phyloP scores from a whole-genome alignment of 495 filamentous ascomycete species.

The Barbatosphaeria neglecta region DNA sequence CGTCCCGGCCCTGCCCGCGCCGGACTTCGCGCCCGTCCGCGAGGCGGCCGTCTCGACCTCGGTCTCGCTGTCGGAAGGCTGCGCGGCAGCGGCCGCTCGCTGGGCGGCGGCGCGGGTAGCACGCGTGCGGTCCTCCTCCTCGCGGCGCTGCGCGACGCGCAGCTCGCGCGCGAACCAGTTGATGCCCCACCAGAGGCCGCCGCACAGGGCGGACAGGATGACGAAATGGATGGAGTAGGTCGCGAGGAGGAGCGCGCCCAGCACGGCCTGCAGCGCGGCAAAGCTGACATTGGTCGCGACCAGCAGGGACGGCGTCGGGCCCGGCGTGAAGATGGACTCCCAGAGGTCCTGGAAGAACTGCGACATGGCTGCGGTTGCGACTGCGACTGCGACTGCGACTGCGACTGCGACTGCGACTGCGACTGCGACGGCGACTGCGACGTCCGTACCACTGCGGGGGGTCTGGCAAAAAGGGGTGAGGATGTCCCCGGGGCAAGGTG shows the following conservation, averaged over 20 bases:
- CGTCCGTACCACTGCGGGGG: too few species aligned
- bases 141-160: conserved; percentile 45
- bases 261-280: conserved; percentile 66
- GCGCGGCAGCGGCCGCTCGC: conserved; percentile 1
- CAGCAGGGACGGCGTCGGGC: conserved; percentile 75
- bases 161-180: conserved; percentile 94
- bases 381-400: too few species aligned
- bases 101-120: conserved; percentile 18
- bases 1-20: conserved; percentile 1
- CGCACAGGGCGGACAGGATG: conserved; percentile 64
- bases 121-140: conserved; percentile 49
- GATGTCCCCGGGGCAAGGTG: too few species aligned
- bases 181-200: conserved; percentile 78
- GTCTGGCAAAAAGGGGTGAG: too few species aligned
- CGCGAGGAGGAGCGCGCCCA: conserved; percentile 62
- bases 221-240: conserved; percentile 86
- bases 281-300: conserved; percentile 87
- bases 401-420: too few species aligned
- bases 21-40: conserved; percentile 9
- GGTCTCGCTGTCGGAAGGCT: conserved; percentile 32
- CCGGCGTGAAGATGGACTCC: conserved; percentile 84
- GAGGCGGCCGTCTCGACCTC: conserved; percentile 34
- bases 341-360: conserved; percentile 74
- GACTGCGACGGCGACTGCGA: too few species aligned
- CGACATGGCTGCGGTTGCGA: conserved; percentile 44